Percentiles rank a stretch among this genome's conserved stretches.
phyloP scores from a whole-genome alignment of 495 filamentous ascomycete species.

The Aspergillus ostianus region DNA sequence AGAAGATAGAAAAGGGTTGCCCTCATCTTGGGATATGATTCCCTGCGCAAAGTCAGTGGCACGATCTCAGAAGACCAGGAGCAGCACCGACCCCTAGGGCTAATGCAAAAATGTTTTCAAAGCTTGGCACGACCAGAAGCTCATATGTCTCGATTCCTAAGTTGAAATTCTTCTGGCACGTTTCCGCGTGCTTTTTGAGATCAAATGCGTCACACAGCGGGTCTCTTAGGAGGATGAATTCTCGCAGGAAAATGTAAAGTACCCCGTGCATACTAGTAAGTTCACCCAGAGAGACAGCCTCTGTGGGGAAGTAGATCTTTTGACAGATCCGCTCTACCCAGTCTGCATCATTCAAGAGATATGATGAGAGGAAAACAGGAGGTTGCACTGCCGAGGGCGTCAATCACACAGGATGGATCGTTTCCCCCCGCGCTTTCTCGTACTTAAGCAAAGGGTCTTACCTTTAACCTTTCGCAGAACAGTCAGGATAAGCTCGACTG shows the following conservation, averaged over 20 bases:
- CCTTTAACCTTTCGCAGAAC: background rate
- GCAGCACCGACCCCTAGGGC: conserved; percentile 21
- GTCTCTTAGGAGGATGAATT: conserved; percentile 14
- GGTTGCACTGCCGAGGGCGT: conserved; percentile 1
- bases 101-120: conserved; percentile 25
- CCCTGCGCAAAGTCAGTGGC: too few relatives aligned
- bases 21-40: conserved; percentile 20
- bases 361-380: conserved; percentile 6
- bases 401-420: too few relatives aligned
- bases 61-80: background rate
- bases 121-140: conserved; percentile 22
- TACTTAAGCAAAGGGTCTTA: background rate
- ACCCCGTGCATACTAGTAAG: conserved; percentile 24
- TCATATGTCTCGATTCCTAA: conserved; percentile 18
- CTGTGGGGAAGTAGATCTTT: conserved; percentile 19
- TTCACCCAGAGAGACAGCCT: conserved; percentile 12
- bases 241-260: conserved; percentile 21
- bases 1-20: conserved; percentile 13
- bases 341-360: conserved; percentile 15
- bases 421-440: conserved; percentile 3
- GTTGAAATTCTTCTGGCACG: conserved; percentile 22
- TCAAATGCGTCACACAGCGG: conserved; percentile 17
- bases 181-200: conserved; percentile 15
- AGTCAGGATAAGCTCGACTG: too few relatives aligned
- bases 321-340: conserved; percentile 21